phyloP scores from a whole-genome alignment of 768 basidiomycete genomes.

The Boletus rubropictus region DNA sequence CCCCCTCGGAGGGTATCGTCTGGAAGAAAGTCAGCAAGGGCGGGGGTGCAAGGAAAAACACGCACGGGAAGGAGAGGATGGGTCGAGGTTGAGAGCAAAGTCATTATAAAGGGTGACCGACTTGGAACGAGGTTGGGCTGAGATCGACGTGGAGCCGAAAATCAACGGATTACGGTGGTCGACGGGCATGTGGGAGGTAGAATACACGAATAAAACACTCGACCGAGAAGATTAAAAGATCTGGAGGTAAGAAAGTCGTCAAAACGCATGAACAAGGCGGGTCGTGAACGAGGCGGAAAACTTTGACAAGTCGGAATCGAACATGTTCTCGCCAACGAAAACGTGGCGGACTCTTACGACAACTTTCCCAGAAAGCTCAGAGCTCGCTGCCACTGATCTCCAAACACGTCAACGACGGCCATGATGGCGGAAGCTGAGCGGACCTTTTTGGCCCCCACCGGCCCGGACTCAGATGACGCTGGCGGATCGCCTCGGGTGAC shows the following conservation, averaged over 20 bases:
- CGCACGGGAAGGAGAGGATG: conserved; percentile 16
- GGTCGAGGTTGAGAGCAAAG: neutral
- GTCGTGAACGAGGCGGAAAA: conserved; percentile 22
- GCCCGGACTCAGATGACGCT: neutral
- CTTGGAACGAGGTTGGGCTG: conserved; percentile 8
- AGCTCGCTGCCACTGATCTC: no score
- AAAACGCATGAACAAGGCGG: conserved; percentile 29
- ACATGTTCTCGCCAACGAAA: conserved; percentile 22
- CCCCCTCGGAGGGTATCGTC: conserved; percentile 13
- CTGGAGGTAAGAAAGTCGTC: conserved; percentile 16
- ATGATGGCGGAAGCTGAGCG: no score
- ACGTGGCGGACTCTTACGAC: conserved; percentile 29
- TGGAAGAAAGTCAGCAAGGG: conserved; percentile 31
- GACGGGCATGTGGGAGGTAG: conserved; percentile 21
- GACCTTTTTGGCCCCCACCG: conserved; percentile 2
- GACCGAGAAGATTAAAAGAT: no score
- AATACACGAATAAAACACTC: conserved; percentile 19
- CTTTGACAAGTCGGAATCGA: conserved; percentile 12
- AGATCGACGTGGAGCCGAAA: conserved; percentile 14
- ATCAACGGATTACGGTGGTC: conserved; percentile 16
- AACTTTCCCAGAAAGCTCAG: conserved; percentile 14
- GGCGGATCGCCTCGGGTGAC: conserved; percentile 7
- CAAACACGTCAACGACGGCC: no score
- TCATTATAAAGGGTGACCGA: conserved; percentile 22
- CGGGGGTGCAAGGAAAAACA: conserved; percentile 22